These are phyloP conservation scores for Paracamarosporium sp. DNA, from an alignment of 2,329 filamentous ascomycete species.

Conservation along the genomic window DNA sequence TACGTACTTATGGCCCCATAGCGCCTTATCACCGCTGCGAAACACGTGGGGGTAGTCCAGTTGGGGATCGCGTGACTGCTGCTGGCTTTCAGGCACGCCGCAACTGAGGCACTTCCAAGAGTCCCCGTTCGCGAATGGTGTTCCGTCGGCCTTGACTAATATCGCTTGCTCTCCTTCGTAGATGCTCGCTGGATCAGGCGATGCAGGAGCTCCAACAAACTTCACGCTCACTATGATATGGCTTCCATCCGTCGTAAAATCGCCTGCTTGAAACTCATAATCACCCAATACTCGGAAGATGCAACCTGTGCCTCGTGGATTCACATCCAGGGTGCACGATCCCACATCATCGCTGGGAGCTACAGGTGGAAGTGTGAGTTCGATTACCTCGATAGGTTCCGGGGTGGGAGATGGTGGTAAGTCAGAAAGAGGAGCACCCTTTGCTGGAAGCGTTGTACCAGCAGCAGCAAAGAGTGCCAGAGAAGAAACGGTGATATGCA, in stretches of 20 bases:
- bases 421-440: not conserved
- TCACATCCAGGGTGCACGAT: conserved; percentile 40
- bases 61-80: conserved; percentile 20
- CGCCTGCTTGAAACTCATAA: conserved; percentile 31
- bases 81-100: conserved; percentile 46
- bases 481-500: not conserved
- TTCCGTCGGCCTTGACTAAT: conserved; percentile 51
- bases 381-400: conserved; percentile 44
- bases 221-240: conserved; percentile 51
- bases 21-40: conserved; percentile 44
- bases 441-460: not conserved
- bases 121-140: conserved; percentile 53
- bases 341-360: conserved; percentile 27
- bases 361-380: conserved; percentile 49
- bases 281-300: conserved; percentile 24
- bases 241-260: conserved; percentile 53
- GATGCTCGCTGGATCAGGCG: conserved; percentile 50
- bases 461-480: not conserved
- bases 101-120: conserved; percentile 58
- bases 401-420: conserved; percentile 18
- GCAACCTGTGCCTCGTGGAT: conserved; percentile 48
- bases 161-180: conserved; percentile 51
- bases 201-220: conserved; percentile 52
- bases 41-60: conserved; percentile 55
- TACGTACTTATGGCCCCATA: conserved; percentile 30